Evolutionary conservation across 305 asterid species (phyloP).

Genomic region (Fraxinus xanthoxyloides): DNA sequence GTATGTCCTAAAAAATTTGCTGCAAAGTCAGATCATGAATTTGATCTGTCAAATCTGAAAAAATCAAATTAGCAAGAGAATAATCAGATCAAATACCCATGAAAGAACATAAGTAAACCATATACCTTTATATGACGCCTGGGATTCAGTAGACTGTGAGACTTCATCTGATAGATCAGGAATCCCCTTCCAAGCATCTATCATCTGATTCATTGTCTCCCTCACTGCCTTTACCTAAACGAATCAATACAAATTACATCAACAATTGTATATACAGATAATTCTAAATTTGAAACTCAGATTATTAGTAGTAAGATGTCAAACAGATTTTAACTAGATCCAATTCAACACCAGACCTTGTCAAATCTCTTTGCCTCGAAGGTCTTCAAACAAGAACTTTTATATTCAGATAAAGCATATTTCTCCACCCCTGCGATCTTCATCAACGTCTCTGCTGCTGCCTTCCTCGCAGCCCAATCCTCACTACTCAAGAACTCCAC

Average conservation of each 20-base stretch:
- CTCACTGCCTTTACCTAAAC: constrained; percentile 86
- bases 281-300: background rate
- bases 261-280: background rate
- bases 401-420: constrained; percentile 51
- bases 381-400: constrained; percentile 58
- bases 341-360: constrained; percentile 45
- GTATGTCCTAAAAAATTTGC: background rate
- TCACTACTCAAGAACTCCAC: constrained; percentile 68
- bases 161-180: constrained; percentile 60
- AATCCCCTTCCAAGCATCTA: constrained; percentile 79
- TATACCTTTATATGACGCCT: constrained; percentile 63
- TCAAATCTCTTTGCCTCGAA: constrained; percentile 85
- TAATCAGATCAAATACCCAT: background rate
- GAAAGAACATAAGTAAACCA: background rate
- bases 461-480: constrained; percentile 90
- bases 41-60: constrained; percentile 10
- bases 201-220: constrained; percentile 78
- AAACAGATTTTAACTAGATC: background rate
- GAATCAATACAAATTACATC: constrained; percentile 32
- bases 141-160: constrained; percentile 46
- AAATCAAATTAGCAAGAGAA: constrained; percentile 2
- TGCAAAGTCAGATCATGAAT: constrained; percentile 2
- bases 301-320: background rate
- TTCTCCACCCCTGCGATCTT: constrained; percentile 58
- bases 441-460: constrained; percentile 68